Percentiles rank a stretch among this genome's conserved stretches.
Conservation (phyloP, 768 basidiomycete genomes). For the Multifurca ochricompacta region DNA sequence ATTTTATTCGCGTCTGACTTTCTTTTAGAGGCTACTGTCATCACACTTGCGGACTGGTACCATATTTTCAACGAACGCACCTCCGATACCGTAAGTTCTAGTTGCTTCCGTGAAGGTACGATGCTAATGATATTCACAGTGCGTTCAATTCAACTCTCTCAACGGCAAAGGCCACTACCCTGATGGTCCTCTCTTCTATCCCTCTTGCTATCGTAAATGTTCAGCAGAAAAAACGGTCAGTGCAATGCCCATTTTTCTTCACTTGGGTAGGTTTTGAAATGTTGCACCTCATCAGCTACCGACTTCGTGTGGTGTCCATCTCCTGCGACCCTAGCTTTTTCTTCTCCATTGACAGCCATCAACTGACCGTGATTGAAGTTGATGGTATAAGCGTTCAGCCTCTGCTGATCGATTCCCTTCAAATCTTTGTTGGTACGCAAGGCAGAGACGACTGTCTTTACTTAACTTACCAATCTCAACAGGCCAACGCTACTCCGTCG, state of each 20-base stretch:
- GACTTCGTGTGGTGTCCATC: conserved; percentile 18
- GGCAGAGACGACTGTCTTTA: neutral
- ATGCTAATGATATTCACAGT: neutral
- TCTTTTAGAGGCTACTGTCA: conserved; percentile 36
- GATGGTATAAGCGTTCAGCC: conserved; percentile 31
- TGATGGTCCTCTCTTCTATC: conserved; percentile 4
- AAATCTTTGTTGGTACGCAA: conserved; percentile 34
- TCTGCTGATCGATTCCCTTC: conserved; percentile 31
- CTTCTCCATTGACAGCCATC: conserved; percentile 34
- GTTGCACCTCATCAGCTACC: conserved; percentile 3
- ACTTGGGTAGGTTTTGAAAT: neutral
- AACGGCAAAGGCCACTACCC: conserved; percentile 41
- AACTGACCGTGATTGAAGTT: conserved; percentile 35
- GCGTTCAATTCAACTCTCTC: conserved; percentile 32
- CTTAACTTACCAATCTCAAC: neutral
- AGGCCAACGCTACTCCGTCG: conserved; percentile 25
- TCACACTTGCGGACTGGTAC: conserved; percentile 39
- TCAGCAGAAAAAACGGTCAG: conserved; percentile 4
- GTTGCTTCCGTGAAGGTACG: neutral
- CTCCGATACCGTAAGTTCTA: neutral
- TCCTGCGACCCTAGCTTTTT: conserved; percentile 30
- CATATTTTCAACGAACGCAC: conserved; percentile 14
- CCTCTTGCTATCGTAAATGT: conserved; percentile 10
- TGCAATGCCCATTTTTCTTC: neutral
- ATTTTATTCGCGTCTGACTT: neutral